Percentiles rank a stretch among this genome's conserved stretches.
Evolutionary conservation across 345 rosid genomes (phyloP).

Genomic region (Adansonia digitata): DNA sequence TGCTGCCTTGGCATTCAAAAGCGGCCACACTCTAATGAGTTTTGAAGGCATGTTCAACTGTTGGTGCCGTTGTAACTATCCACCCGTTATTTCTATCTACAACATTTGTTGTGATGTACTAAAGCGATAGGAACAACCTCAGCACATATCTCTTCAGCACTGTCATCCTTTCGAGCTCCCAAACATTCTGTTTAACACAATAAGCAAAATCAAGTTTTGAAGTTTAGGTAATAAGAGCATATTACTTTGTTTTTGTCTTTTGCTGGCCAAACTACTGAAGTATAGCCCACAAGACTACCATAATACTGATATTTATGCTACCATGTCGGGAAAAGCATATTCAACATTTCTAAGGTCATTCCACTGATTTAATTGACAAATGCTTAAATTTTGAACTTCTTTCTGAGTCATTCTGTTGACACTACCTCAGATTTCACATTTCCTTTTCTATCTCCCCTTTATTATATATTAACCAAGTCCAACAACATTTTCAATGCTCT

Average conservation of each 20-base stretch:
- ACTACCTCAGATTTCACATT: not conserved
- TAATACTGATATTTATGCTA: not conserved
- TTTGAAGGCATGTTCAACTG: slow-evolving; percentile 75
- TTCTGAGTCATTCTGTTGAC: not conserved
- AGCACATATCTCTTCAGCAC: slow-evolving; percentile 63
- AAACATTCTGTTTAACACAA: slow-evolving; percentile 7
- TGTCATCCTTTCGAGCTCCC: slow-evolving; percentile 37
- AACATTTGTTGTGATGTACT: slow-evolving; percentile 75
- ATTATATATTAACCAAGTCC: not conserved
- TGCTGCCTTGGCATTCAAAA: slow-evolving; percentile 79
- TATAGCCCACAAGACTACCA: not conserved
- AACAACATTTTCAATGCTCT: not conserved
- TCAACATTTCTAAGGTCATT: not conserved
- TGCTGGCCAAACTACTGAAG: not conserved
- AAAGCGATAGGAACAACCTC: slow-evolving; percentile 61
- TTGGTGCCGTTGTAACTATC: slow-evolving; percentile 61
- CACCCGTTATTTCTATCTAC: slow-evolving; percentile 75
- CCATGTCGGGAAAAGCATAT: not conserved
- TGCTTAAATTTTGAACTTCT: not conserved
- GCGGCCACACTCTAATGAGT: slow-evolving; percentile 66
- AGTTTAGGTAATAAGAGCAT: not conserved
- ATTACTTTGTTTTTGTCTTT: not conserved
- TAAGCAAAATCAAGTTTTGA: not conserved
- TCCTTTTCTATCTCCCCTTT: not conserved
- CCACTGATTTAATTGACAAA: not conserved